These are phyloP conservation scores for Toxicodendron radicans DNA, from an alignment of 345 rosid genomes.

Conservation along the genomic window DNA sequence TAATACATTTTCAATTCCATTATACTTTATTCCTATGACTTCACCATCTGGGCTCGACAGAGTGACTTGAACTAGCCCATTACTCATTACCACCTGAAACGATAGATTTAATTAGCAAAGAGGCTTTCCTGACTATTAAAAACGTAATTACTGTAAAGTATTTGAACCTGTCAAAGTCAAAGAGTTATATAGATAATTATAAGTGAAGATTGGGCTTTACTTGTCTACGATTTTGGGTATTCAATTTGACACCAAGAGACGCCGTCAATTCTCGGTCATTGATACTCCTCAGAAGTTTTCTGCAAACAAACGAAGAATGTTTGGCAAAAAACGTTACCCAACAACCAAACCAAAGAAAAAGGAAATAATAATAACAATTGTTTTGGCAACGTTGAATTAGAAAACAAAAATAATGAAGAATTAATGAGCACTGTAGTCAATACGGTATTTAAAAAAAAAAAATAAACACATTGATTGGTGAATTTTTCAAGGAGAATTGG, in stretches of 20 bases:
- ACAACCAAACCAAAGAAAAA: neutral
- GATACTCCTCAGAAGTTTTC: slow-evolving; percentile 17
- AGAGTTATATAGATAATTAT: too few species aligned
- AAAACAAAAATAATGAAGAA: neutral
- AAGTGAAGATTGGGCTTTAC: slow-evolving; percentile 11
- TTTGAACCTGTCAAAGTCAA: too few species aligned
- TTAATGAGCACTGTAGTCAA: neutral
- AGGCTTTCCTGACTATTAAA: too few species aligned
- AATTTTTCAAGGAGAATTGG: neutral
- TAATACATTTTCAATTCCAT: slow-evolving; percentile 59
- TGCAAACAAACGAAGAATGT: slow-evolving; percentile 2
- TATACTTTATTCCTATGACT: slow-evolving; percentile 57
- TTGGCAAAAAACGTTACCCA: neutral
- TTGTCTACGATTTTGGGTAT: slow-evolving; percentile 5
- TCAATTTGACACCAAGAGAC: slow-evolving; percentile 21
- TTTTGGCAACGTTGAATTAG: neutral
- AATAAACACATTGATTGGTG: too few species aligned
- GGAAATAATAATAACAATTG: neutral
- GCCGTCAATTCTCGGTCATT: neutral
- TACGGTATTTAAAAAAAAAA: neutral
- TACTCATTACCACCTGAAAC: slow-evolving; percentile 62
- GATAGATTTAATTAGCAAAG: neutral
- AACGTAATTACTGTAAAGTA: too few species aligned
- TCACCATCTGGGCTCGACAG: slow-evolving; percentile 63
- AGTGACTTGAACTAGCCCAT: slow-evolving; percentile 63